Evolutionary conservation across 306 rosid genomes (phyloP), one percentile per base, ranked within the genome.

Genomic region (Castanea sativa): DNA sequence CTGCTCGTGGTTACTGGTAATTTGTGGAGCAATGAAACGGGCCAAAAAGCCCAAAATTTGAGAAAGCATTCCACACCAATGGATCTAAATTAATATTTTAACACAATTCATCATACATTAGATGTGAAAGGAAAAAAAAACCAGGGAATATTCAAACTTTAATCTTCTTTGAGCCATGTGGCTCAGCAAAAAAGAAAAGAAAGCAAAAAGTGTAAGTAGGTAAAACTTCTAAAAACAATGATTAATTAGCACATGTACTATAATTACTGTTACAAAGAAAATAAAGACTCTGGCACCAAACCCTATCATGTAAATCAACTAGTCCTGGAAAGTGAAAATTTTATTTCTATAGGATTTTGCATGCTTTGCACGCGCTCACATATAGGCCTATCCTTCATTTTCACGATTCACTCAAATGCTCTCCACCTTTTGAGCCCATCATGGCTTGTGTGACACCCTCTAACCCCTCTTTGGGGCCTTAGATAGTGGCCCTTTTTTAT

Each of bases 211-310:
- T 55, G 19, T 8, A 45, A 52, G 64, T 14, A 35, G 80, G 69
- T 23, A 59, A 78, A 25, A 33, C 59, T 83, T 71, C 56, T 74
- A 29, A 60, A 72, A 77, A 69, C 10, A 76, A 86, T 90, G 83
- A 90, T 88, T 73, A 27, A 81, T 29, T 23, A 79, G 77, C 89
- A 86, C 87, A 90, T 87, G 91, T 74, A 30, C 45, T 12, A 25
- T 13, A 3, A 49, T 0, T 49, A 49, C 53, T 12, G 1, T 49
- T 11, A 3, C 53, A 35, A 58, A 69, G 65, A 16, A 65, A 55
- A 71, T 51, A 1, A 71, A 5, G 71, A 70, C 77, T 6, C 60
- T 27, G 33, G n/a, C 56, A 59, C 23, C 52, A 51, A 74, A 77
- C 74, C 53, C 78, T 63, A 56, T 53, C 67, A 67, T 7, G 45